Base-by-base conservation (phyloP, 2,329 filamentous ascomycete genomes). In the Botrytis fabae region DNA sequence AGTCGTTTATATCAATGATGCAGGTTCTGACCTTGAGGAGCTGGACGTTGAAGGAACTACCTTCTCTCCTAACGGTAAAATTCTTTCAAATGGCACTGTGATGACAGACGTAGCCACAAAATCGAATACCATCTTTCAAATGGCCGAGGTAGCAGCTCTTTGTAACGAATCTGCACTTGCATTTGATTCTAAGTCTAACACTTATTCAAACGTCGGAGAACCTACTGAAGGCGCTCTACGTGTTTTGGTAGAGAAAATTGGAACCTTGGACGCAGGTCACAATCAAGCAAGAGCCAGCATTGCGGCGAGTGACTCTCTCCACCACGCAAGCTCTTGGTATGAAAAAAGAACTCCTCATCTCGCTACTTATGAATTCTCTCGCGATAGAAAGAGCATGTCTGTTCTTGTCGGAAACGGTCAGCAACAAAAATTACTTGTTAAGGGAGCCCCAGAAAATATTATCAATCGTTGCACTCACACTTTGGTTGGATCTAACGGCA, bases 351-450 rank as follows among this genome's bases (percentile, higher is more conserved):
- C 91, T 68, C 89, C 90, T 70, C 90, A 92, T 60, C 86, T 97
- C 73, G 92, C 95, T 14, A 97, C 94, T 18, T 99, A 94, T 79
- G 96, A 99, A 82, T 99, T 99, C 84, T 98, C 96, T 1, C 91
- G 96, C 78, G 96, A 99, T 83, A 90, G 96, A 75, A 99, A 99
- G 89, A 98, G 95, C 83, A 99, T 99, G 96, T 99, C 96, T 65
- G 97, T 99, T 51, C 85, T 98, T 74, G 93, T 97, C 75, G 88
- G 92, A 76, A 87, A 88, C 71, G 91, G 88, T 72, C 85, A 86
- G 68, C 83, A 90, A 70, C 90, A 96, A 84, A 94, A 92, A 81
- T 90, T 99, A 18, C 88, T 99, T 66, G 95, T 99, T 77, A 99
- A 99, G 85, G 96, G 96, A 79, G 96, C 97, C 32, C 96, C 96